These are phyloP conservation scores for Alternaria sp. DNA, from an alignment of 2,329 filamentous ascomycete species.

Conservation along the genomic window DNA sequence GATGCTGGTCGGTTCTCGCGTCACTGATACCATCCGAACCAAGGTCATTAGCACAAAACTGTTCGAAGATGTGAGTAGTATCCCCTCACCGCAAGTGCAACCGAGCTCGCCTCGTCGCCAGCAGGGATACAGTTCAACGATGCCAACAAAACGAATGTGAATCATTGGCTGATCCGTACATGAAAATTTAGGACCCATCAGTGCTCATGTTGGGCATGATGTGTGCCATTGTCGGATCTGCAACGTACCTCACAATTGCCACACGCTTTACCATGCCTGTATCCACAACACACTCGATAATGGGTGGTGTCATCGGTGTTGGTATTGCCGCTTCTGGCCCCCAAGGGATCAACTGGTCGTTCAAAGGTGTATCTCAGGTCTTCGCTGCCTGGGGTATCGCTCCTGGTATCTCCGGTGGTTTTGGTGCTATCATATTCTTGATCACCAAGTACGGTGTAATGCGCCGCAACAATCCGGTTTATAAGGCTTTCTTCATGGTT, in stretches of 20 bases:
- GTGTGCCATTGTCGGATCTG: slow-evolving; percentile 61
- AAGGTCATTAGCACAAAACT: slow-evolving; percentile 57
- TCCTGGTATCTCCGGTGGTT: slow-evolving; percentile 62
- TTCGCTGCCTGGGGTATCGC: slow-evolving; percentile 70
- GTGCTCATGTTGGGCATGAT: slow-evolving; percentile 65
- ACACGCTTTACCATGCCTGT: slow-evolving; percentile 63
- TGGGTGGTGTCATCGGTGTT: slow-evolving; percentile 55
- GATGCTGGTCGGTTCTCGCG: slow-evolving; percentile 51
- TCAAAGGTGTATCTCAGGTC: slow-evolving; percentile 63
- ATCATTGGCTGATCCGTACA: neutral
- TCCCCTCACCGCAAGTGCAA: no score
- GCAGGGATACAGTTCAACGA: no score
- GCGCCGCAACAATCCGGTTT: slow-evolving; percentile 62
- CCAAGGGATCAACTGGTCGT: slow-evolving; percentile 64
- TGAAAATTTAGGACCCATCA: slow-evolving; percentile 46
- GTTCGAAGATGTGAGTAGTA: slow-evolving; percentile 43
- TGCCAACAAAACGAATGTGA: neutral
- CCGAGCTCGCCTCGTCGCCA: no score
- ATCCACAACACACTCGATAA: slow-evolving; percentile 61
- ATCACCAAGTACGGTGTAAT: slow-evolving; percentile 66
- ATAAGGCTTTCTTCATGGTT: slow-evolving; percentile 57
- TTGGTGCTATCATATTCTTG: slow-evolving; percentile 64
- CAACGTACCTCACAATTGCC: slow-evolving; percentile 62
- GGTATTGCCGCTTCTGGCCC: slow-evolving; percentile 62
- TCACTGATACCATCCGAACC: slow-evolving; percentile 58